phyloP scores from a whole-genome alignment of 2,329 filamentous ascomycete species.

The Phialemonium atrogriseum region DNA sequence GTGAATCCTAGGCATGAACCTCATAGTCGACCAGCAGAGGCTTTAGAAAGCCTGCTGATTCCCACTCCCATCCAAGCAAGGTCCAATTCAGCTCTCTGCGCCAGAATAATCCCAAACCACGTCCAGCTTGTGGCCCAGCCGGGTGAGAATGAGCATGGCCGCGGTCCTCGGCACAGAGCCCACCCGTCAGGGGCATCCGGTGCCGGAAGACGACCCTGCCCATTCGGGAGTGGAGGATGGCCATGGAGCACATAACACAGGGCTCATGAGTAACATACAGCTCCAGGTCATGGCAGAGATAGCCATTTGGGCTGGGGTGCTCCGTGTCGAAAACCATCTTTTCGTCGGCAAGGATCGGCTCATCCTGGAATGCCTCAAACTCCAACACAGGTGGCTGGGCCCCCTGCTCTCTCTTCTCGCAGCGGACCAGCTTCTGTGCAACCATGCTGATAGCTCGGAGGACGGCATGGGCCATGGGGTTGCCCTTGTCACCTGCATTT shows the following conservation, averaged over 20 bases:
- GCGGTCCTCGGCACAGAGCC: slow-evolving; percentile 69
- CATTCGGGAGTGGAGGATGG: slow-evolving; percentile 88
- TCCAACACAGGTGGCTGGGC: slow-evolving; percentile 31
- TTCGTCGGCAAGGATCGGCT: slow-evolving; percentile 61
- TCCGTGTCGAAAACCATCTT: slow-evolving; percentile 52
- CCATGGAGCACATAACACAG: slow-evolving; percentile 96
- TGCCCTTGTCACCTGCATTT: slow-evolving; percentile 43
- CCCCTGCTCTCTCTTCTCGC: slow-evolving; percentile 34
- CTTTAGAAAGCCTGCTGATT: slow-evolving; percentile 32
- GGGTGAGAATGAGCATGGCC: slow-evolving; percentile 33
- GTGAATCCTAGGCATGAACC: slow-evolving; percentile 32
- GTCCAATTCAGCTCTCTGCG: slow-evolving; percentile 80
- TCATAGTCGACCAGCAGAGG: slow-evolving; percentile 34
- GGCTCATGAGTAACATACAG: slow-evolving; percentile 94
- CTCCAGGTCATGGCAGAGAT: slow-evolving; percentile 88
- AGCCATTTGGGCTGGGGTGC: slow-evolving; percentile 66
- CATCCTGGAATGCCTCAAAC: slow-evolving; percentile 59
- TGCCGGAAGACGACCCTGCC: slow-evolving; percentile 73
- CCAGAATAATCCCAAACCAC: slow-evolving; percentile 62
- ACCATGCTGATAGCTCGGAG: slow-evolving; percentile 79
- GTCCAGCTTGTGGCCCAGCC: slow-evolving; percentile 35
- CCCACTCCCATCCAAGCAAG: slow-evolving; percentile 72
- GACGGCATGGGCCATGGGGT: slow-evolving; percentile 70
- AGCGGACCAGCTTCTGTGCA: slow-evolving; percentile 55
- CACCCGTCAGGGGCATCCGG: slow-evolving; percentile 73